Evolutionary conservation across 352 stramenopile species (phyloP).

Genomic region (Pythium oligandrum): DNA sequence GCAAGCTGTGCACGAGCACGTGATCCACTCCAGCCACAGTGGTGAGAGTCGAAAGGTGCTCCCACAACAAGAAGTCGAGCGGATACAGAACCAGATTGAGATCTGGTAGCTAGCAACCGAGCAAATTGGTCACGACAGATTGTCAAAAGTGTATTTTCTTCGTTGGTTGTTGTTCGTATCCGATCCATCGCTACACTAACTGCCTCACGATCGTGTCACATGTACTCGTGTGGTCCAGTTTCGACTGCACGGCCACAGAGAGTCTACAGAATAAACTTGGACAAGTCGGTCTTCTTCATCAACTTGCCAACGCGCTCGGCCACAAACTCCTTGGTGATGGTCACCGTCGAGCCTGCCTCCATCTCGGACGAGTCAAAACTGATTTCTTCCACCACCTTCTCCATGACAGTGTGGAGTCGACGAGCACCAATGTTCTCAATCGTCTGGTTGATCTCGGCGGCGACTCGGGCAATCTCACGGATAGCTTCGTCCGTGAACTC

Average conservation of each 20-base stretch:
- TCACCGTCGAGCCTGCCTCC: slow-evolving; percentile 69
- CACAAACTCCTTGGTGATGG: slow-evolving; percentile 94
- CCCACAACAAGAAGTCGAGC: slow-evolving; percentile 62
- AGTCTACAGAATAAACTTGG: slow-evolving; percentile 98
- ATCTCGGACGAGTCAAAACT: slow-evolving; percentile 97
- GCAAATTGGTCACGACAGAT: not conserved
- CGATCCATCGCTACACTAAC: too few species aligned
- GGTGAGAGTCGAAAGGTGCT: slow-evolving; percentile 37
- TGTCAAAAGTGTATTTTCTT: slow-evolving; percentile 2
- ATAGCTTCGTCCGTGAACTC: slow-evolving; percentile 97
- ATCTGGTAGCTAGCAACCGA: slow-evolving; percentile 43
- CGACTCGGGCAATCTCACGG: slow-evolving; percentile 95
- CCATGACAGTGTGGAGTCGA: slow-evolving; percentile 96
- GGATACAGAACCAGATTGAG: slow-evolving; percentile 75
- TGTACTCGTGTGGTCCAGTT: too few species aligned
- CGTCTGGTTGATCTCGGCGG: slow-evolving; percentile 93
- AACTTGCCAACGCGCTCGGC: slow-evolving; percentile 91
- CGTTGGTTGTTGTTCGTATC: not conserved
- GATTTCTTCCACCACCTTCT: slow-evolving; percentile 99
- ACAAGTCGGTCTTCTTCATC: slow-evolving; percentile 95
- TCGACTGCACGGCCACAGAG: too few species aligned
- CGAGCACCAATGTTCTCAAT: slow-evolving; percentile 99
- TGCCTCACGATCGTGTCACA: too few species aligned
- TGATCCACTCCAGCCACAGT: slow-evolving; percentile 35
- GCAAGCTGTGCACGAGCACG: slow-evolving; percentile 37